Evolutionary conservation across 2,329 filamentous ascomycete species (phyloP).

Genomic region (Fusarium chaquense): DNA sequence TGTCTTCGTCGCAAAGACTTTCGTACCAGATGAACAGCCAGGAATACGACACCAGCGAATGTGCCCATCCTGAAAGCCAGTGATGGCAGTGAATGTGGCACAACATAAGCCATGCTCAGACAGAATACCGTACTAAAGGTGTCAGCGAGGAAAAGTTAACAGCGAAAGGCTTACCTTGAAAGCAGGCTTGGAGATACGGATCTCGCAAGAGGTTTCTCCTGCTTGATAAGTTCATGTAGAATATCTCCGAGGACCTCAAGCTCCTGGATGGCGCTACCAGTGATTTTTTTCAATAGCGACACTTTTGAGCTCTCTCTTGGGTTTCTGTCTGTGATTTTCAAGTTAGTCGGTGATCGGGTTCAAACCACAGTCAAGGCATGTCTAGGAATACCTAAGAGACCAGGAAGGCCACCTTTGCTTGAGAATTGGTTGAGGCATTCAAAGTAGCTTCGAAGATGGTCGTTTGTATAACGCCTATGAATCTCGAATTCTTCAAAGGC

Average conservation of each 20-base stretch:
- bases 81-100: fast-evolving
- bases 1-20: neutral
- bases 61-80: fast-evolving
- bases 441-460: neutral
- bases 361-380: neutral
- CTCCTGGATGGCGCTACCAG: neutral
- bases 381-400: neutral
- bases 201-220: neutral
- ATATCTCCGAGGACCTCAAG: neutral
- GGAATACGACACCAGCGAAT: fast-evolving
- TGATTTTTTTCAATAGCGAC: fast-evolving
- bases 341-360: neutral
- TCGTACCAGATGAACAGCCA: fast-evolving
- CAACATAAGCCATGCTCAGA: neutral
- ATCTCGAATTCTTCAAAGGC: neutral
- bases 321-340: neutral
- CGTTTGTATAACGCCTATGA: neutral
- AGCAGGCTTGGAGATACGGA: neutral
- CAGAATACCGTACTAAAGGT: neutral
- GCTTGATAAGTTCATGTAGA: neutral
- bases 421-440: fast-evolving
- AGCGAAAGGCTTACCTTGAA: neutral
- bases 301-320: neutral
- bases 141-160: neutral
- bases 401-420: fast-evolving